Conservation (phyloP, 768 basidiomycete genomes). For the Auriscalpium microsporum region DNA sequence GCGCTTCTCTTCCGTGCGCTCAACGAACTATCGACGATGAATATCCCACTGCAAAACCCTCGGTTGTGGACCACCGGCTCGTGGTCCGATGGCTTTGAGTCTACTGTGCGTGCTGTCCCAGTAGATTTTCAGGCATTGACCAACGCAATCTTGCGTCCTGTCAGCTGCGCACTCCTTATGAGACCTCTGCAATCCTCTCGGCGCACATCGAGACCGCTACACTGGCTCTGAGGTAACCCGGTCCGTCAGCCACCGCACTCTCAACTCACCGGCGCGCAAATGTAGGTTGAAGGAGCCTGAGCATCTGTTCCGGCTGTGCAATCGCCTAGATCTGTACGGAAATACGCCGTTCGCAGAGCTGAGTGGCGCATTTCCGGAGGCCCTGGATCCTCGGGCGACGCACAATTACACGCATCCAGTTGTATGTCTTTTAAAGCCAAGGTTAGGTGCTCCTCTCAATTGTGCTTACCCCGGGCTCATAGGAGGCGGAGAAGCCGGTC, state of each 20-base stretch:
- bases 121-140: not conserved
- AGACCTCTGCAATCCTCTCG: slow-evolving; percentile 28
- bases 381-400: slow-evolving; percentile 23
- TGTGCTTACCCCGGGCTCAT: not conserved
- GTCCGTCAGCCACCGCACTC: not conserved
- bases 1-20: slow-evolving; percentile 35
- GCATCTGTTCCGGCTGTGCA: slow-evolving; percentile 35
- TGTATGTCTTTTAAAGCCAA: not conserved
- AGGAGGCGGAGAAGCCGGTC: slow-evolving; percentile 20
- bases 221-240: slow-evolving; percentile 23
- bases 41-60: slow-evolving; percentile 25
- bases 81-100: slow-evolving; percentile 21
- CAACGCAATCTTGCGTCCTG: not conserved
- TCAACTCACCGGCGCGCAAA: not conserved
- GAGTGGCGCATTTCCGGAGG: slow-evolving; percentile 41
- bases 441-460: not conserved
- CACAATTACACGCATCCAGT: slow-evolving; percentile 33
- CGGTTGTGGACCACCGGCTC: slow-evolving; percentile 16
- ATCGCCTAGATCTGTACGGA: slow-evolving; percentile 45
- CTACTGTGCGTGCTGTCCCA: slow-evolving; percentile 17
- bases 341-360: slow-evolving; percentile 48
- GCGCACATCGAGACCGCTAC: slow-evolving; percentile 30
- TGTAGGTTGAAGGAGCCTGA: slow-evolving; percentile 27
- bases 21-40: slow-evolving; percentile 22
- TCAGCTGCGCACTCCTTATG: slow-evolving; percentile 20